Percentiles rank a stretch among this genome's conserved stretches.
Conservation (phyloP, 805 yeast genomes). For the Komagataella phaffii region DNA sequence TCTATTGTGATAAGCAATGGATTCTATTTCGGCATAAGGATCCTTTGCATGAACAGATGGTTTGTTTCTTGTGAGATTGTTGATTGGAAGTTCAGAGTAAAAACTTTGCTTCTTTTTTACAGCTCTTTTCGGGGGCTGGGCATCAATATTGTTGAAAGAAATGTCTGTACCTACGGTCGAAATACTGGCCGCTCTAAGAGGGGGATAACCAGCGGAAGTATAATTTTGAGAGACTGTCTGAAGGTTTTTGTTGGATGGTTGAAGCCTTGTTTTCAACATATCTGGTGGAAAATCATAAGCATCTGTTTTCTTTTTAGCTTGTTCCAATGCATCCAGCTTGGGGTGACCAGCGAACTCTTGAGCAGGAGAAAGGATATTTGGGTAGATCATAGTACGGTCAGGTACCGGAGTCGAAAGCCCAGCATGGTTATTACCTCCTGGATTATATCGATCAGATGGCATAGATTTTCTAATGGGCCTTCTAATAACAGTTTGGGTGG, state of each 20-base stretch:
- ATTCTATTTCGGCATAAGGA: conserved; percentile 7
- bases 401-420: background rate
- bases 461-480: background rate
- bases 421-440: background rate
- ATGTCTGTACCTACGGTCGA: background rate
- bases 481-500: background rate
- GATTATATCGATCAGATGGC: background rate
- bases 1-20: conserved; percentile 1
- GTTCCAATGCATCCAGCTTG: conserved; percentile 5
- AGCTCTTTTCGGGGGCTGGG: conserved; percentile 5
- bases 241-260: background rate
- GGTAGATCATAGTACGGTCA: background rate
- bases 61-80: conserved; percentile 10
- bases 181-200: background rate
- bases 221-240: background rate
- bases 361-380: background rate
- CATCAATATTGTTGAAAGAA: background rate
- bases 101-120: conserved; percentile 25
- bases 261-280: conserved; percentile 18
- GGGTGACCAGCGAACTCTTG: background rate
- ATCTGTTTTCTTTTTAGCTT: conserved; percentile 45
- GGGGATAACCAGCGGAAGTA: background rate
- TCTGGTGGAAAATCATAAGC: conserved; percentile 65
- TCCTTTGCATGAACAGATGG: conserved; percentile 1
- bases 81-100: conserved; percentile 45